Base-by-base conservation (phyloP, 116 monocot genomes). In the Trichopus zeylanicus region DNA sequence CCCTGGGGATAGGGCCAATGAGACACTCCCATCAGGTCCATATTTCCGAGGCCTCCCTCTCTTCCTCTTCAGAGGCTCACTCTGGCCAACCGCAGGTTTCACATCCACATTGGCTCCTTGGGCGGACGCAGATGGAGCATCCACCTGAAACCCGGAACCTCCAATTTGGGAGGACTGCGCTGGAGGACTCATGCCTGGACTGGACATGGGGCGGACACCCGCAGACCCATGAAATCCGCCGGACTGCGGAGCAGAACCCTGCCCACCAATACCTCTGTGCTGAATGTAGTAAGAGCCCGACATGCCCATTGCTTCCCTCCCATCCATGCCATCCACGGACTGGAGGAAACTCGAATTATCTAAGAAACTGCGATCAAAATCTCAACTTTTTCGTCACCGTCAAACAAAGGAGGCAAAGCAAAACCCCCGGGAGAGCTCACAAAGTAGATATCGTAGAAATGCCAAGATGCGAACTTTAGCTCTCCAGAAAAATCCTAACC, bases 21-120 rank as follows among this genome's bases (percentile, higher is more conserved):
- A 59, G 76, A 79, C 65, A 48, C 28, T 61, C 25, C 76, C 77
- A 48, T 81, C 81, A 0, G 81, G 76, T 7, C 70, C 81, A 48
- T 85, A 85, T 39, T 85, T 85, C 56, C 85, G 77, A 6, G 85
- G 85, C 54, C 85, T 73, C 21, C 85, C 85, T 56, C 85, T 67
- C 66, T 85, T 85, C 67, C 76, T 85, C 71, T 71, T 85, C 67
- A 59, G 27, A 0, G 47, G 68, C 34, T 69, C 75, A 10, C 69
- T 65, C 58, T 10, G 42, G 9, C 24, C 42, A 7, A 11, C 7
- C 29, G 18, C 57, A 7, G 20, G 3, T 20, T 29, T 32, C 20
- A 18, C 57, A 21, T 3, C 57, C 0, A 18, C 19, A 9, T 18
- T 18, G 33, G 29, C 30, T 7, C 53, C 53, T 12, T 53, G 57